These are phyloP conservation scores for Diphasiastrum complanatum DNA, from an alignment of 83 land plant species.

Conservation along the genomic window DNA sequence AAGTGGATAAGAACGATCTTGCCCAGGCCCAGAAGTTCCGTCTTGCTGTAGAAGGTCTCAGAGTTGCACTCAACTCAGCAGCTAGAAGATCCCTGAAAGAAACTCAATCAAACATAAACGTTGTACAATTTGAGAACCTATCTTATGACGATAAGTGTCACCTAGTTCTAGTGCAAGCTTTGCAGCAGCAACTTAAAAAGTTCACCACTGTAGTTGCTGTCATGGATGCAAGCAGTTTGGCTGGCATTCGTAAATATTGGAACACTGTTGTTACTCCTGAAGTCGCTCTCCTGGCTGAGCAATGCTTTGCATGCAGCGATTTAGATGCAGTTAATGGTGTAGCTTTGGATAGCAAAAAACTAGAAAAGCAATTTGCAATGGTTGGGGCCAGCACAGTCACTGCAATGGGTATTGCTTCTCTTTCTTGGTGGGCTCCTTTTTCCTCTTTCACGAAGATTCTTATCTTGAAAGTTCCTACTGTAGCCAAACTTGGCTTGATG, in stretches of 20 bases:
- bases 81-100: constrained; percentile 31
- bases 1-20: constrained; percentile 41
- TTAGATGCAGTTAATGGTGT: constrained; percentile 8
- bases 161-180: constrained; percentile 57
- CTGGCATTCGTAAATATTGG: constrained; percentile 73
- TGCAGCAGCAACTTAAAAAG: constrained; percentile 45
- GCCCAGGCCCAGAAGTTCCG: constrained; percentile 49
- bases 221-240: constrained; percentile 61
- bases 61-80: constrained; percentile 46
- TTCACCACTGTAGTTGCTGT: constrained; percentile 60
- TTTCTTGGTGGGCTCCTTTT: constrained; percentile 54
- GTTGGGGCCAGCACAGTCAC: constrained; percentile 88
- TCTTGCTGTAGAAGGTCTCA: constrained; percentile 70
- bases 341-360: constrained; percentile 25
- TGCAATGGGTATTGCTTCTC: constrained; percentile 61
- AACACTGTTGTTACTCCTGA: constrained; percentile 51
- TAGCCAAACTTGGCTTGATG: constrained; percentile 45
- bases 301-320: constrained; percentile 33
- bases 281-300: constrained; percentile 38
- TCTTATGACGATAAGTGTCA: constrained; percentile 61
- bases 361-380: constrained; percentile 56
- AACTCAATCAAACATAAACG: constrained; percentile 2
- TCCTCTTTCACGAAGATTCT: constrained; percentile 51
- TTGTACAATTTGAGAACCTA: constrained; percentile 47
- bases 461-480: constrained; percentile 45